phyloP scores from a whole-genome alignment of 345 rosid species.

The Gynandropsis gynandra region DNA sequence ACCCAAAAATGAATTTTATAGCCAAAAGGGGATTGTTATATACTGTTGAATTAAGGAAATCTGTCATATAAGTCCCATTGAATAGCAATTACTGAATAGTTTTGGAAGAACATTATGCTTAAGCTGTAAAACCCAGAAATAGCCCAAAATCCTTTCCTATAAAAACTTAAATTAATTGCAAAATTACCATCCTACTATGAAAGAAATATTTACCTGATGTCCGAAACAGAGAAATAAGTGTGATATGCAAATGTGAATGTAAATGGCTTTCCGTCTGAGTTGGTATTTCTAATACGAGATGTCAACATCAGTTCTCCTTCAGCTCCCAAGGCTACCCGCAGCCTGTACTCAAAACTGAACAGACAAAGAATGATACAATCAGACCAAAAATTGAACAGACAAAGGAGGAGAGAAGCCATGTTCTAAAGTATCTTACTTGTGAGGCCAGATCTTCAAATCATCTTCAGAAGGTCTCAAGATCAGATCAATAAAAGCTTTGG shows the following conservation, averaged over 20 bases:
- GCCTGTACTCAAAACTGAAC: slow-evolving; percentile 74
- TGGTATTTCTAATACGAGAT: slow-evolving; percentile 80
- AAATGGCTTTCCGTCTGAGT: slow-evolving; percentile 77
- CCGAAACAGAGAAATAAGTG: slow-evolving; percentile 91
- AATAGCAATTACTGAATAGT: background rate
- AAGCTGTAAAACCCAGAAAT: no score
- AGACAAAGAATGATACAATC: slow-evolving; percentile 9
- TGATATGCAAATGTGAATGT: slow-evolving; percentile 93
- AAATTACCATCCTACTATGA: no score
- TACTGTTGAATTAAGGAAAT: no score
- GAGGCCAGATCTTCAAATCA: slow-evolving; percentile 77
- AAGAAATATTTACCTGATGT: slow-evolving; percentile 91
- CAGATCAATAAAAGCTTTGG: slow-evolving; percentile 57
- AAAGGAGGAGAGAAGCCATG: slow-evolving; percentile 1
- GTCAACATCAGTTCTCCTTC: slow-evolving; percentile 81
- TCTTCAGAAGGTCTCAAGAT: slow-evolving; percentile 77
- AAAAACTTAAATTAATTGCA: no score
- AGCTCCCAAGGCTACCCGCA: slow-evolving; percentile 74
- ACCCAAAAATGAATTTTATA: background rate
- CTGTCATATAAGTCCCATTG: background rate
- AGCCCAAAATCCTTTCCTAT: no score
- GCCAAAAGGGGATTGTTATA: no score
- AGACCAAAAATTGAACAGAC: slow-evolving; percentile 4
- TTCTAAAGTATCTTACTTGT: slow-evolving; percentile 43
- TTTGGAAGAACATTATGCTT: no score